A percentile compares a stretch with the other conserved stretches of the same genome.
Conservation (phyloP, 352 stramenopile species). For the Globisporangium lucens region DNA sequence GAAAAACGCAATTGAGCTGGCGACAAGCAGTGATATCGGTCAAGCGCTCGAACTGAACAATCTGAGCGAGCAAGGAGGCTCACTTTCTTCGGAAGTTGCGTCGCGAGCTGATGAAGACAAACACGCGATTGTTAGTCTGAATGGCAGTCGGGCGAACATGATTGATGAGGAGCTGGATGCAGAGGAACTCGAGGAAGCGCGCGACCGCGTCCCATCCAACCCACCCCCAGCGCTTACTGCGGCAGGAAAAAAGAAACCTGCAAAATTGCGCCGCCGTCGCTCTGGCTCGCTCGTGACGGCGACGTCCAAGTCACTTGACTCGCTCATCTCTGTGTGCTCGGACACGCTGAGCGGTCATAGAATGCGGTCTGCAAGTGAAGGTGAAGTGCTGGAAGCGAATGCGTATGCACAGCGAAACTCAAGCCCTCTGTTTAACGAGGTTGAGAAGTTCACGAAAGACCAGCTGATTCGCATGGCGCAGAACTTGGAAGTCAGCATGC, state of each 20-base stretch:
- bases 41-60: conserved; percentile 60
- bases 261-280: conserved; percentile 36
- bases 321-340: conserved; percentile 55
- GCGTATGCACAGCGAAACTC: conserved; percentile 21
- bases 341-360: conserved; percentile 45
- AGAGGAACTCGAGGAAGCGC: conserved; percentile 39
- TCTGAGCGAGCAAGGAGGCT: conserved; percentile 39
- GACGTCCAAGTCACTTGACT: conserved; percentile 67
- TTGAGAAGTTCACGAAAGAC: conserved; percentile 76
- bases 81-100: conserved; percentile 14
- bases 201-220: conserved; percentile 59
- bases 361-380: conserved; percentile 60
- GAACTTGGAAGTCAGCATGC: conserved; percentile 65
- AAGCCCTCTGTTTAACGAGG: conserved; percentile 38
- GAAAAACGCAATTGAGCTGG: conserved; percentile 70
- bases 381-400: conserved; percentile 28
- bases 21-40: conserved; percentile 69
- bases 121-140: conserved; percentile 18
- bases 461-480: conserved; percentile 76
- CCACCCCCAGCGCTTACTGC: conserved; percentile 29
- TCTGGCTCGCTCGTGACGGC: conserved; percentile 62
- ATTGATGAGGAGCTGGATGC: conserved; percentile 25
- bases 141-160: conserved; percentile 22
- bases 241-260: conserved; percentile 26
- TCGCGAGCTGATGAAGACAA: conserved; percentile 25